phyloP scores from a whole-genome alignment of 768 basidiomycete species.

The Trametes elegans region DNA sequence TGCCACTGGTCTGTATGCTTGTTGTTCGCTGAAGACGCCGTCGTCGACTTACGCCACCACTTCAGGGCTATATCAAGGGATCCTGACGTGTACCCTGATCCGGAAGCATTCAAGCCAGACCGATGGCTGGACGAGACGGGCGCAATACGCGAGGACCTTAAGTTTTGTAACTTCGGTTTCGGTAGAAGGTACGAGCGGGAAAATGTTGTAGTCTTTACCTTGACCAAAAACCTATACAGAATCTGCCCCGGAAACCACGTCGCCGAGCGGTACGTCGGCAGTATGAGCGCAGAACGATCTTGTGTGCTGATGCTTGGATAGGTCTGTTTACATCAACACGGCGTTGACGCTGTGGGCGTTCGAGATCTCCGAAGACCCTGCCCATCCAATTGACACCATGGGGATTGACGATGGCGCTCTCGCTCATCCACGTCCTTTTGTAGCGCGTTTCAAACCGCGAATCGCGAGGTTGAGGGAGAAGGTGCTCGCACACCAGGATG shows the following conservation, averaged over 20 bases:
- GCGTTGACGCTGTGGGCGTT: constrained; percentile 68
- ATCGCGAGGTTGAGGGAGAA: constrained; percentile 21
- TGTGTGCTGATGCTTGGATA: background rate
- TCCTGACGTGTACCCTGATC: constrained; percentile 33
- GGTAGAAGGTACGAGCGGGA: constrained; percentile 30
- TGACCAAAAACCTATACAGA: constrained; percentile 27
- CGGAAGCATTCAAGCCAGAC: constrained; percentile 32
- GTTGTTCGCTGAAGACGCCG: background rate
- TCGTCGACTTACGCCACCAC: too few relatives aligned
- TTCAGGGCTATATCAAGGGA: constrained; percentile 34
- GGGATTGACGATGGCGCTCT: constrained; percentile 66
- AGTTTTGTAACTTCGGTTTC: constrained; percentile 36
- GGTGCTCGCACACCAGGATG: background rate
- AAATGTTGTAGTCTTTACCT: background rate
- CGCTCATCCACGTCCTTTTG: constrained; percentile 62
- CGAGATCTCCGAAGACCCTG: constrained; percentile 48
- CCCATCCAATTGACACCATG: constrained; percentile 54
- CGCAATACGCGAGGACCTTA: constrained; percentile 26
- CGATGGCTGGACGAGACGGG: constrained; percentile 35
- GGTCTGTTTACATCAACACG: constrained; percentile 65
- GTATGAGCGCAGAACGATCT: too few relatives aligned
- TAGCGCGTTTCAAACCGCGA: constrained; percentile 53
- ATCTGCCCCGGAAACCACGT: constrained; percentile 68
- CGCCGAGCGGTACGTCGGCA: constrained; percentile 31
- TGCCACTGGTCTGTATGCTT: constrained; percentile 35